phyloP scores from a whole-genome alignment of 176 grass and related monocot species.

The Aegilops speltoides region DNA sequence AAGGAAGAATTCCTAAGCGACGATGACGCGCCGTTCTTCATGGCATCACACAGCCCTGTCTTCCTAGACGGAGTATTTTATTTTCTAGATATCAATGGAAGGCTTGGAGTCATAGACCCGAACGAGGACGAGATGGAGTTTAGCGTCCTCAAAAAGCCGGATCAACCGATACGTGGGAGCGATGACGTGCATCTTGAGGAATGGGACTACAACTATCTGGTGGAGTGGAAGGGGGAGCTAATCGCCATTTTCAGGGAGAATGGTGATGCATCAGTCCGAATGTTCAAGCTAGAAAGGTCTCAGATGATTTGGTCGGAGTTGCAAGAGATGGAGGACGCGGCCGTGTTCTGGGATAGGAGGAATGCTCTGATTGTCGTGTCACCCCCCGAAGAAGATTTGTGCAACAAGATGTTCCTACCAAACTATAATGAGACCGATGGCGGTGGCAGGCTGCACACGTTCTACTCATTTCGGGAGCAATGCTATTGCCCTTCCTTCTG shows the following conservation, averaged over 20 bases:
- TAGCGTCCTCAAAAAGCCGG: neutral
- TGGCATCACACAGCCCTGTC: neutral
- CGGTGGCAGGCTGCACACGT: neutral
- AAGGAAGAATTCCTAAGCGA: neutral
- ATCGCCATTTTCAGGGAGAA: neutral
- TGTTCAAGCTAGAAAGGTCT: neutral
- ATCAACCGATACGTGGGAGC: neutral
- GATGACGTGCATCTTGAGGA: neutral
- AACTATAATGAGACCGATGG: neutral
- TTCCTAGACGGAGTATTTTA: neutral
- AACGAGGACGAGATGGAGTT: neutral
- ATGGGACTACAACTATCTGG: neutral
- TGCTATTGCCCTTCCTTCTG: neutral
- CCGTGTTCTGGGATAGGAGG: neutral
- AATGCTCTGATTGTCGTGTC: neutral
- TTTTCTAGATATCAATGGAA: neutral
- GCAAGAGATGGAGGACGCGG: neutral
- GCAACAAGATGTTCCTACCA: neutral
- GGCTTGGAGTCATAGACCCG: slow-evolving; percentile 14
- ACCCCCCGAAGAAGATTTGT: neutral
- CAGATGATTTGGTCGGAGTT: neutral
- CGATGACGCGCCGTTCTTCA: neutral
- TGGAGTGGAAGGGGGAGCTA: slow-evolving; percentile 24
- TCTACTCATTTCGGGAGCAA: neutral
- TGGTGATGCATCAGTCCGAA: neutral